Evolutionary conservation across 1,284 basidiomycete species (phyloP).

Genomic region (Cryptococcus sp.): DNA sequence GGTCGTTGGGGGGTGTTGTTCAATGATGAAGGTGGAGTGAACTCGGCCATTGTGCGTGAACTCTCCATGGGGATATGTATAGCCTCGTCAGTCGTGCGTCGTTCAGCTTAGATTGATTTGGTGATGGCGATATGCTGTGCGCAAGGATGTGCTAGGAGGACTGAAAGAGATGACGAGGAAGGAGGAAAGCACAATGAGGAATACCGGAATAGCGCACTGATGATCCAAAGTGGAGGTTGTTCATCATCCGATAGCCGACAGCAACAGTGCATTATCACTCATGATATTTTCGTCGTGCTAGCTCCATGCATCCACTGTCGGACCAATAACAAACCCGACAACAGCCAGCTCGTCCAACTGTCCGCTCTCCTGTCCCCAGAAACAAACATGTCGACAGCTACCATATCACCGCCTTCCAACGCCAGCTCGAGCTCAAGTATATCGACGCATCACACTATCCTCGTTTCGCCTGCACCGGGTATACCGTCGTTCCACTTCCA

Average conservation of each 20-base stretch:
- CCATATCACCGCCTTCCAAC: not conserved
- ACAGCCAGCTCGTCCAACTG: no score
- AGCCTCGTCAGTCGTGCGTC: no score
- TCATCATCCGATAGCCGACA: not conserved
- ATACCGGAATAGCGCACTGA: not conserved
- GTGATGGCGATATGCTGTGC: not conserved
- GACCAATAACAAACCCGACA: not conserved
- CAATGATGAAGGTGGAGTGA: constrained; percentile 33
- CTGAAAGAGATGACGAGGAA: not conserved
- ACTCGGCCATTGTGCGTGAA: constrained; percentile 19
- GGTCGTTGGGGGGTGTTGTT: constrained; percentile 34
- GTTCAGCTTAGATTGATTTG: not conserved
- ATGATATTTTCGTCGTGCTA: not conserved
- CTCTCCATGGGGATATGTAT: no score
- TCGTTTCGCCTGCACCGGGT: constrained; percentile 41
- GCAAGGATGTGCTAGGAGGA: not conserved
- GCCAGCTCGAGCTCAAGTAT: constrained; percentile 16
- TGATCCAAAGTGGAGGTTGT: constrained; percentile 2
- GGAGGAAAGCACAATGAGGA: not conserved
- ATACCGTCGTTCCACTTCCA: constrained; percentile 67
- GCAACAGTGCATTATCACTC: not conserved
- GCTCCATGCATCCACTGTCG: no score
- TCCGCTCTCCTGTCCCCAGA: no score
- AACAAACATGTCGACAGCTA: no score
- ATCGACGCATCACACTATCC: constrained; percentile 31